Conservation (phyloP, 23 red algal genomes). For the Pyropia yezoensis region DNA sequence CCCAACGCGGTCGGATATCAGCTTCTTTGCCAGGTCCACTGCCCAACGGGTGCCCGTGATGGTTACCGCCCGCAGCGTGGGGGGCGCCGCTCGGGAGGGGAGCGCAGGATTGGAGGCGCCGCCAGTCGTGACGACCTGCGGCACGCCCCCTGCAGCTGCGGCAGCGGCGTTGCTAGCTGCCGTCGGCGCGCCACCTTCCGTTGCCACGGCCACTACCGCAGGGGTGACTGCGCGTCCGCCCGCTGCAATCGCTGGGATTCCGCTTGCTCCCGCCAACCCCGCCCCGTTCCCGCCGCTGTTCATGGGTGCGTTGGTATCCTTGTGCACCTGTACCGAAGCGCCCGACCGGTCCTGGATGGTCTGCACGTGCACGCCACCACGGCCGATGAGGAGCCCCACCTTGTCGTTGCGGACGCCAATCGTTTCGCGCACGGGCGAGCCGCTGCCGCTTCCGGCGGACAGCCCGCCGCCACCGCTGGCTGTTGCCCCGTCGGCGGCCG, state of each 20-base stretch:
- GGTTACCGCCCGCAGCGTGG: constrained; percentile 49
- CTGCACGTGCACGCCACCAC: constrained; percentile 65
- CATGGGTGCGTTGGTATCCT: constrained; percentile 35
- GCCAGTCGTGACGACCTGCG: constrained; percentile 29
- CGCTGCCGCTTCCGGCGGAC: no score
- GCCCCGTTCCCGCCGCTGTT: constrained; percentile 33
- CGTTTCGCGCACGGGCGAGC: constrained; percentile 12
- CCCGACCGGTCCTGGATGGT: constrained; percentile 68
- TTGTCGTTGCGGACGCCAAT: constrained; percentile 79
- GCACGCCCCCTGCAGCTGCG: constrained; percentile 60
- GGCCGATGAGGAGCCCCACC: constrained; percentile 84
- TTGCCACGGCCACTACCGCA: no score
- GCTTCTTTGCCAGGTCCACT: constrained; percentile 60
- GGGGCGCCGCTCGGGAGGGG: constrained; percentile 15
- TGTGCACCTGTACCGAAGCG: constrained; percentile 60
- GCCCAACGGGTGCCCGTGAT: constrained; percentile 61
- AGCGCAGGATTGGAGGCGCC: constrained; percentile 64
- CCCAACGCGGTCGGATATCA: constrained; percentile 25
- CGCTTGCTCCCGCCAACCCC: constrained; percentile 47
- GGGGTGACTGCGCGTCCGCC: constrained; percentile 15
- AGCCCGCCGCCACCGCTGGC: no score
- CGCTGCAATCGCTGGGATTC: constrained; percentile 45
- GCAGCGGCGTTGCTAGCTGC: constrained; percentile 2
- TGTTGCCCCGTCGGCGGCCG: no score
- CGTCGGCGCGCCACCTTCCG: no score